These are phyloP conservation scores for Tricholoma saponaceum DNA, from an alignment of 768 basidiomycete species.

Conservation along the genomic window DNA sequence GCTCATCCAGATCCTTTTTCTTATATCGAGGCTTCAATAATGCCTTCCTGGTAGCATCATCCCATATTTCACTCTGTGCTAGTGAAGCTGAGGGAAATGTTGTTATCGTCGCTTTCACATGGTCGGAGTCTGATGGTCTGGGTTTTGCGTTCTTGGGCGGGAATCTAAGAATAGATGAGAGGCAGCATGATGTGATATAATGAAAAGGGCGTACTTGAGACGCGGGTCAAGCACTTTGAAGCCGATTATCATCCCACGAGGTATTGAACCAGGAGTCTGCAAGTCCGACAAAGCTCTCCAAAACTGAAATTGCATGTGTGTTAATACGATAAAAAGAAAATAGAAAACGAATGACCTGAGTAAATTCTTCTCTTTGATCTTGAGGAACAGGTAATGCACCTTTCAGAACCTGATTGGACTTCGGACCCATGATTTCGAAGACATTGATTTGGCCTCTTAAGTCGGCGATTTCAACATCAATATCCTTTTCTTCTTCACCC, in stretches of 20 bases:
- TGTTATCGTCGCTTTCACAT: conserved; percentile 23
- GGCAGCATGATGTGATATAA: background rate
- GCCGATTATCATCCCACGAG: conserved; percentile 74
- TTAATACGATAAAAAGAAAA: background rate
- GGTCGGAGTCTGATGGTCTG: conserved; percentile 21
- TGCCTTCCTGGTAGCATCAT: conserved; percentile 44
- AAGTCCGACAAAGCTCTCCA: conserved; percentile 62
- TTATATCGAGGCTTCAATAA: conserved; percentile 64
- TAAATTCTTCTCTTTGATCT: conserved; percentile 52
- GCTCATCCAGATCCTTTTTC: conserved; percentile 84
- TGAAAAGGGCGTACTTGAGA: conserved; percentile 52
- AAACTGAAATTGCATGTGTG: conserved; percentile 38
- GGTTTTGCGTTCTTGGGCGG: conserved; percentile 75
- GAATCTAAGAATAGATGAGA: conserved; percentile 47
- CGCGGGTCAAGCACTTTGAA: conserved; percentile 84
- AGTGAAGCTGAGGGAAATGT: conserved; percentile 54
- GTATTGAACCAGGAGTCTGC: conserved; percentile 62
- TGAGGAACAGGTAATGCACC: conserved; percentile 52
- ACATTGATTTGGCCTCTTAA: conserved; percentile 66
- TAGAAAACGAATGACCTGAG: conserved; percentile 38
- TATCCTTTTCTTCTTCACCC: conserved; percentile 17
- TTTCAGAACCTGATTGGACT: conserved; percentile 68
- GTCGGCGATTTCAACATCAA: conserved; percentile 64
- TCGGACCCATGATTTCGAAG: conserved; percentile 91
- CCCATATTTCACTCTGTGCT: conserved; percentile 75